phyloP scores from a whole-genome alignment of 1,139 yeast species.

The Blastobotrys ciferrii region DNA sequence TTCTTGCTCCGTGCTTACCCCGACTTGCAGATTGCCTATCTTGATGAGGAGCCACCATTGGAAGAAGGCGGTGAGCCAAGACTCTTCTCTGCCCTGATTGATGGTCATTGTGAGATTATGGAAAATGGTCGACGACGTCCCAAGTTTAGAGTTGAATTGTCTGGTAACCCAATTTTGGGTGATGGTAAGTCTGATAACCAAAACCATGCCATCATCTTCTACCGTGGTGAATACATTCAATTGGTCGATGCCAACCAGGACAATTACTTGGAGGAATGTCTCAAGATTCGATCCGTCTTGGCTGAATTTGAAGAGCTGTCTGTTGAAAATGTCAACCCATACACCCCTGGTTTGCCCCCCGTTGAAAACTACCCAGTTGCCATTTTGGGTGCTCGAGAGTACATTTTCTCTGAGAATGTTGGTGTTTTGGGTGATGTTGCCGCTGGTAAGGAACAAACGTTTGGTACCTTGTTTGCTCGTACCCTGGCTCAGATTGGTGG shows the following conservation, averaged over 20 bases:
- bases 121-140: slow-evolving; percentile 47
- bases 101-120: slow-evolving; percentile 46
- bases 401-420: slow-evolving; percentile 79
- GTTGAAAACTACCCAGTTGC: slow-evolving; percentile 59
- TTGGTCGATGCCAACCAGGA: slow-evolving; percentile 89
- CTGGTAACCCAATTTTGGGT: slow-evolving; percentile 87
- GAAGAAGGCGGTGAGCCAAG: slow-evolving; percentile 30
- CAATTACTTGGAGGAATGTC: slow-evolving; percentile 79
- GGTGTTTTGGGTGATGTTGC: slow-evolving; percentile 90
- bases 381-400: slow-evolving; percentile 84
- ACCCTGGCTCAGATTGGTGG: slow-evolving; percentile 86
- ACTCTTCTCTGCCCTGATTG: slow-evolving; percentile 64
- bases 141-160: slow-evolving; percentile 55
- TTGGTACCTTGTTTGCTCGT: slow-evolving; percentile 85
- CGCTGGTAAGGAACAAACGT: slow-evolving; percentile 91
- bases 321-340: slow-evolving; percentile 48
- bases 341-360: slow-evolving; percentile 43
- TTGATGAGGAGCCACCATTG: slow-evolving; percentile 87
- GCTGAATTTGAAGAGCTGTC: slow-evolving; percentile 72
- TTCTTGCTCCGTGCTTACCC: slow-evolving; percentile 98
- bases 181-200: slow-evolving; percentile 91
- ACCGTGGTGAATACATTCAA: slow-evolving; percentile 84
- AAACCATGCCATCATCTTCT: slow-evolving; percentile 70
- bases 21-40: slow-evolving; percentile 95
- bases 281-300: slow-evolving; percentile 72